Percentiles rank a stretch among this genome's conserved stretches.
These are phyloP conservation scores for Talaromyces wortmannii DNA, from an alignment of 495 filamentous ascomycete genomes.

Conservation along the genomic window DNA sequence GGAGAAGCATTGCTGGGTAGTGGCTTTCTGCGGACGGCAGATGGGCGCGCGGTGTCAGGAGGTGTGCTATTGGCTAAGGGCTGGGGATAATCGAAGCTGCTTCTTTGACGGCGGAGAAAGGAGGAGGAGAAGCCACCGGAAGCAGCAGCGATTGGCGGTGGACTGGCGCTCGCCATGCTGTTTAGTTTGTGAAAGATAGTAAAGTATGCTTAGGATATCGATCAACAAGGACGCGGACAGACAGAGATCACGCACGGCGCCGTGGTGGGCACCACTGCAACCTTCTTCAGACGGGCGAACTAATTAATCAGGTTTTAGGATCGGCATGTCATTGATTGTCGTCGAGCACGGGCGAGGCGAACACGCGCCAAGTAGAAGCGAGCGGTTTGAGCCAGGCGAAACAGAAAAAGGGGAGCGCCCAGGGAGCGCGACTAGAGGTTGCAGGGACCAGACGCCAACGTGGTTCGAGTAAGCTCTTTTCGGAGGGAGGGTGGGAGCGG, in stretches of 20 bases:
- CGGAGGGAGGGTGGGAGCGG: too few relatives aligned
- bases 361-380: background rate
- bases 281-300: background rate
- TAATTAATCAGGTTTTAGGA: background rate
- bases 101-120: slow-evolving; percentile 7
- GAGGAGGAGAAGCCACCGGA: slow-evolving; percentile 7
- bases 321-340: background rate
- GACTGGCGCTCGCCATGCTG: slow-evolving; percentile 1
- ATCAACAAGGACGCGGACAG: too few relatives aligned
- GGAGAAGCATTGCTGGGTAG: slow-evolving; percentile 27
- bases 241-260: background rate
- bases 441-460: background rate
- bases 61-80: slow-evolving; percentile 2
- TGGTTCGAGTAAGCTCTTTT: background rate
- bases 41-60: slow-evolving; percentile 9
- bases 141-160: slow-evolving; percentile 5
- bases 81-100: background rate
- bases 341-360: background rate
- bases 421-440: background rate
- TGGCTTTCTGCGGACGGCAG: slow-evolving; percentile 31
- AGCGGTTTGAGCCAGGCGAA: background rate
- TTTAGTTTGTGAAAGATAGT: background rate
- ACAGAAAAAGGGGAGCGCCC: background rate
- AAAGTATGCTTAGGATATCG: too few relatives aligned
- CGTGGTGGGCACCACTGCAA: background rate